Evolutionary conservation across 2,329 filamentous ascomycete genomes (phyloP), one percentile per base, ranked within the genome.

Genomic region (Colletotrichum brevisporum): DNA sequence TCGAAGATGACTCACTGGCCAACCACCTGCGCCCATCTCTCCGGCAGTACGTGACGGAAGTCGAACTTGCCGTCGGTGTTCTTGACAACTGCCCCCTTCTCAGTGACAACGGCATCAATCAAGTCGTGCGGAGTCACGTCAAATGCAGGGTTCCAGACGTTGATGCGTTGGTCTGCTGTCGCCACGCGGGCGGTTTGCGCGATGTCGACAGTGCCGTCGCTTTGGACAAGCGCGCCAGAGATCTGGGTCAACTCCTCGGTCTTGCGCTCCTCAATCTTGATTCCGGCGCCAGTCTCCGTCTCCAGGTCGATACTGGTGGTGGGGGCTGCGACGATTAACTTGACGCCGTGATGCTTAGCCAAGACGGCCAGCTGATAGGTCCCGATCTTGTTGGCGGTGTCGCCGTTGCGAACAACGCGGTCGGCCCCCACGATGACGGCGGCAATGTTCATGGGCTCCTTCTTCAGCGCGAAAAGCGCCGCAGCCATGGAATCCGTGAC

Each of bases 381-480:
- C 59, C 96, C 96, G 71, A 99, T 97, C 84, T 99, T 99, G 84
- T 99, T 99, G 64, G 96, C 96, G 0, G 96, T 98, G 82, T 99
- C 96, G 36, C 96, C 96, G 76, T 99, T 99, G 58, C 94, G 93
- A 39, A 95, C 96, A 15, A 99, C 96, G 65, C 96, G 90, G 79
- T 99, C 96, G 3, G 96, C 96, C 31, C 96, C 96, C 0, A 99
- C 96, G 36, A 99, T 91, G 59, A 99, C 93, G 6, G 94, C 95
- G 6, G 90, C 88, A 69, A 99, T 93, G 75, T 91, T 90, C 76
- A 90, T 86, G 45, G 86, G 81, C 24, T 85, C 83, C 73, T 90
- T 90, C 53, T 88, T 83, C 26, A 87, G 88, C 21, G 83, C 81
- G 77, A 99, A 92, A 9, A 99, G 86, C 0, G 95, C 92, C 13